phyloP scores from a whole-genome alignment of 306 rosid genomes.

The Quercus variabilis region DNA sequence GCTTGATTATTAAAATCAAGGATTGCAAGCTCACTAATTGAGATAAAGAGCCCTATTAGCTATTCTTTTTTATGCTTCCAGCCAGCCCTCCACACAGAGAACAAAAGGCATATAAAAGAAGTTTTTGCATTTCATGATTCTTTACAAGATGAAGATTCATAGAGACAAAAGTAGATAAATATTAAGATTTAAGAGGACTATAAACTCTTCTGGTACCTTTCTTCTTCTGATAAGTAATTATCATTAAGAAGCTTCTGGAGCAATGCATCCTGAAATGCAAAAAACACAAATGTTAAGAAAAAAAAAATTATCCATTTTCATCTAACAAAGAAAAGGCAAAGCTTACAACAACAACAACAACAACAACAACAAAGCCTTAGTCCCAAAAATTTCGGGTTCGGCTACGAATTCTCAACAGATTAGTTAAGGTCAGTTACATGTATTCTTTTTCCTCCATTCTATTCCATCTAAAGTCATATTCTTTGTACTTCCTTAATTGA shows the following conservation, averaged over 20 bases:
- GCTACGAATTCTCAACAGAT: too few species aligned
- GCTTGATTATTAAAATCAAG: not conserved
- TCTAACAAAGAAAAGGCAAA: not conserved
- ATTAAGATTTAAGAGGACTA: not conserved
- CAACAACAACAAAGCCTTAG: too few species aligned
- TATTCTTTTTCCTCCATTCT: too few species aligned
- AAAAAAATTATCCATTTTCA: not conserved
- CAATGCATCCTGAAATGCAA: conserved; percentile 68
- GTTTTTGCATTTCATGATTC: conserved; percentile 4
- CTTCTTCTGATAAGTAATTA: conserved; percentile 64
- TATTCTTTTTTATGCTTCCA: not conserved
- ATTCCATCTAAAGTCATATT: too few species aligned
- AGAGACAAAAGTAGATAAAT: not conserved
- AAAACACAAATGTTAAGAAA: conserved; percentile 10
- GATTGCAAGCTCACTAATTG: not conserved
- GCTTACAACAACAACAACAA: not conserved
- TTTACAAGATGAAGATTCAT: conserved; percentile 9
- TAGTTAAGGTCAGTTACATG: too few species aligned
- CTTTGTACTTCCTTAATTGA: too few species aligned
- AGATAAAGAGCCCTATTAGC: not conserved
- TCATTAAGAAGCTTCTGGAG: conserved; percentile 73
- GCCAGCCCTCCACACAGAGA: not conserved
- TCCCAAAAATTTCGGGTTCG: too few species aligned
- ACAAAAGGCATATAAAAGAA: not conserved
- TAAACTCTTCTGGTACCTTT: conserved; percentile 54